Evolutionary conservation across 2,329 filamentous ascomycete species (phyloP), one percentile per base, ranked within the genome.

Genomic region (Trichoderma sp.): DNA sequence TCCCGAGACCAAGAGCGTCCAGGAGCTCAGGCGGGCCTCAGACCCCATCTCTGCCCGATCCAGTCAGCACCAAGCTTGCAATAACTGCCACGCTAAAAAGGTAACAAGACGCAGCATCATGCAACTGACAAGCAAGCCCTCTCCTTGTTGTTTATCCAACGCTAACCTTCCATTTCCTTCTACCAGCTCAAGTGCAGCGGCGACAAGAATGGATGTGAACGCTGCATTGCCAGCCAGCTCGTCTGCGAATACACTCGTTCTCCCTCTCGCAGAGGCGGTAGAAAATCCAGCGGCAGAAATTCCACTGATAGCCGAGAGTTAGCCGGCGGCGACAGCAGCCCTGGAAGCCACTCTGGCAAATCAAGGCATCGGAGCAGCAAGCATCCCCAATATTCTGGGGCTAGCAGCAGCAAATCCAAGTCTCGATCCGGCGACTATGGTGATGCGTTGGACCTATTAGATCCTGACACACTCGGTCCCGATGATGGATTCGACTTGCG

Each of bases 61-160:
- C 11, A 82, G 79, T 73, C 78, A 78, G 64, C 81, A 82, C 73
- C 80, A 82, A 72, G 81, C 81, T 3, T 83, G 81, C 74, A 79
- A 81, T 61, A 76, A 80, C 32, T 82, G 81, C 65, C 80, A 82
- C 61, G 79, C 81, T 74, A 83, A 83, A 70, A 83, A 83, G 77
- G 81, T 82, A 74, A 9, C 4, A 60, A 28, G 18, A 26, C n/a
- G 65, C 34, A 74, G 14, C 14, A 47, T 18, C 28, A n/a, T 21
- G 36, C 26, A 3, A 12, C 39, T 11, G 18, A 11, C 47, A 51
- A 11, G 18, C 24, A 67, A 30, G 3, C n/a, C 14, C 15, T 24
- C n/a, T 15, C 6, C 9, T 43, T 60, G 53, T 60, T 58, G 26
- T 28, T n/a, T 30, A 53, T 30, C 36, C 26, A 60, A 68, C 70